These are phyloP conservation scores for Agapanthus africanus DNA, from an alignment of 106 monocot genomes.

Conservation along the genomic window DNA sequence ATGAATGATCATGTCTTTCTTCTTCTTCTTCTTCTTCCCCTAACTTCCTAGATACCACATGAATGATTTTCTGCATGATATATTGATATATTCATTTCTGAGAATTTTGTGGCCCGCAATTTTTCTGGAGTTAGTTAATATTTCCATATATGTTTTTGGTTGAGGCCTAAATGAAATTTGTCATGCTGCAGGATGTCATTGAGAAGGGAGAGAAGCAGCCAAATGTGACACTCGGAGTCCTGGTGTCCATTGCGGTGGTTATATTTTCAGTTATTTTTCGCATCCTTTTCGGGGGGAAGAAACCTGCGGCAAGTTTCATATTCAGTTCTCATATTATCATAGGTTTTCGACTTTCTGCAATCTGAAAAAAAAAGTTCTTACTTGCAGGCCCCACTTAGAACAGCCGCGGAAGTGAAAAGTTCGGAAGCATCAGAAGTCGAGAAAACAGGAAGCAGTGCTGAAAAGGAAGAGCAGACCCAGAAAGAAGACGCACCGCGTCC, in stretches of 20 bases:
- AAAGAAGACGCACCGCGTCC: slow-evolving; percentile 42
- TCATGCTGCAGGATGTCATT: slow-evolving; percentile 69
- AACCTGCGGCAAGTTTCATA: slow-evolving; percentile 25
- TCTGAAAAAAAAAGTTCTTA: slow-evolving; percentile 27
- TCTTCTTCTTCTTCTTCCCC: too few relatives aligned
- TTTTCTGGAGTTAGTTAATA: too few relatives aligned
- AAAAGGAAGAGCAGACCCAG: slow-evolving; percentile 29
- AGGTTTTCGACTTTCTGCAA: slow-evolving; percentile 22
- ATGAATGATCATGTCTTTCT: background rate
- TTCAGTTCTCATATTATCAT: background rate
- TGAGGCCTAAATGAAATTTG: too few relatives aligned
- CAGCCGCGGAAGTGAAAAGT: slow-evolving; percentile 10
- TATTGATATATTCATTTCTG: too few relatives aligned
- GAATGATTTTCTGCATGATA: too few relatives aligned
- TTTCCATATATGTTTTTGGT: too few relatives aligned
- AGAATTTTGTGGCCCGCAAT: too few relatives aligned
- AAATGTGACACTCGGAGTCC: slow-evolving; percentile 49
- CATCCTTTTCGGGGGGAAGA: slow-evolving; percentile 54
- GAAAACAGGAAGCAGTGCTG: slow-evolving; percentile 16
- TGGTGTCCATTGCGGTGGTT: slow-evolving; percentile 45
- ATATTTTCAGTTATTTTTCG: slow-evolving; percentile 40
- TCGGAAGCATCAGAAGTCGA: background rate
- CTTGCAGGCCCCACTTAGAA: background rate
- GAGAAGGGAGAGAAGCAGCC: slow-evolving; percentile 73
- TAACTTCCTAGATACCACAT: too few relatives aligned